A percentile compares a stretch with the other conserved stretches of the same genome.
Evolutionary conservation across 2,329 filamentous ascomycete species (phyloP).

Genomic region (Cordyceps militaris): DNA sequence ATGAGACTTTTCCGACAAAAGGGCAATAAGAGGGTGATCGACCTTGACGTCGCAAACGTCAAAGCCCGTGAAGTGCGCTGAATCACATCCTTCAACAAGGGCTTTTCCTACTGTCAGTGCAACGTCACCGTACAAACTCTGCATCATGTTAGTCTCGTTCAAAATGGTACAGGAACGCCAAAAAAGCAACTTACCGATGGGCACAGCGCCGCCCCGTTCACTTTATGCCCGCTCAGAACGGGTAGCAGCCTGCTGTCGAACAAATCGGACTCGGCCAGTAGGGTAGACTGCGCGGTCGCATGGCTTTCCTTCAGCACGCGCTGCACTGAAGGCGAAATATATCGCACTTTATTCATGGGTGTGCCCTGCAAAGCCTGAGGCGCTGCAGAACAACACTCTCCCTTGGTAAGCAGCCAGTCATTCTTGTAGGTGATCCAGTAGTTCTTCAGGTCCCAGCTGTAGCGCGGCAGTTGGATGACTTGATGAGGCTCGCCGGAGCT

Average conservation of each 20-base stretch:
- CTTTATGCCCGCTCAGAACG: neutral
- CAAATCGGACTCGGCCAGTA: slow-evolving; percentile 14
- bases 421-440: slow-evolving; percentile 58
- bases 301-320: neutral
- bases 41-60: slow-evolving; percentile 18
- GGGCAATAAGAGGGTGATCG: slow-evolving; percentile 17
- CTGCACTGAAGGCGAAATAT: slow-evolving; percentile 6
- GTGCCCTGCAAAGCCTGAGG: neutral
- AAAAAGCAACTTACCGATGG: neutral
- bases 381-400: neutral
- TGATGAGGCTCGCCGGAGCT: slow-evolving; percentile 31
- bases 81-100: neutral
- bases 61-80: slow-evolving; percentile 14
- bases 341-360: neutral
- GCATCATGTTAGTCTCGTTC: neutral
- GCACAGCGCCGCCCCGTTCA: neutral
- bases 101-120: neutral
- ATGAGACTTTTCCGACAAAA: slow-evolving; percentile 14
- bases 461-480: slow-evolving; percentile 57
- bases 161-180: neutral
- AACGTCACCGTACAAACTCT: neutral
- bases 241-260: neutral
- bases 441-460: slow-evolving; percentile 63
- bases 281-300: neutral
- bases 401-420: slow-evolving; percentile 65